These are phyloP conservation scores for Cryptococcus hybrid DNA, from an alignment of 1,284 basidiomycete genomes.

Conservation along the genomic window DNA sequence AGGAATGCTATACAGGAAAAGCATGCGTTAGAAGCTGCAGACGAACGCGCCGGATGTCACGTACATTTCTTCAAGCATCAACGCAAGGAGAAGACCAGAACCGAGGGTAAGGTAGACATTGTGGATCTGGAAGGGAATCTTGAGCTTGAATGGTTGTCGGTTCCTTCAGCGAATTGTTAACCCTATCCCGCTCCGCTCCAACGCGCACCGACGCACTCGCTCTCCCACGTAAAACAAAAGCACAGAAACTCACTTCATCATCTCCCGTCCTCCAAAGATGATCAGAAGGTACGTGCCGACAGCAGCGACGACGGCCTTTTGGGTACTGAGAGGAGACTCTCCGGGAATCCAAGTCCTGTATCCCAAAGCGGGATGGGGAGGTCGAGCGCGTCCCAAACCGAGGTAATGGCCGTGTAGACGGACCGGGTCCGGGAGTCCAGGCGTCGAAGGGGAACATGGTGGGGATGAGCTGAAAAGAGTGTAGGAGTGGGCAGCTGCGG, in stretches of 20 bases:
- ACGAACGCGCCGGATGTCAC: slow-evolving; percentile 12
- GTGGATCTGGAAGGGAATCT: slow-evolving; percentile 85
- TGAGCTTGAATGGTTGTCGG: slow-evolving; percentile 72
- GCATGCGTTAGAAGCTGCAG: background rate
- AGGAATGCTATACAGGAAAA: slow-evolving; percentile 55
- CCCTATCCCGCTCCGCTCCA: background rate
- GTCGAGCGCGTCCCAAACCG: slow-evolving; percentile 26
- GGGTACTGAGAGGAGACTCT: slow-evolving; percentile 73
- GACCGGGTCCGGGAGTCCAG: slow-evolving; percentile 37
- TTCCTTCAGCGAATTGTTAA: slow-evolving; percentile 43
- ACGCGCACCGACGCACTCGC: no score
- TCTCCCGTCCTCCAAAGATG: slow-evolving; percentile 80
- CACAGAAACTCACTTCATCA: slow-evolving; percentile 65
- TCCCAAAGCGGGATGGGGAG: slow-evolving; percentile 31
- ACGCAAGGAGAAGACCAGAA: slow-evolving; percentile 72
- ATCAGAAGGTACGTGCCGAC: slow-evolving; percentile 79
- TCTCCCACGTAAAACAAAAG: background rate
- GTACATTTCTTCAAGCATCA: slow-evolving; percentile 86
- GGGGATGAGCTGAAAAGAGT: background rate
- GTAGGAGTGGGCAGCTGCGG: background rate
- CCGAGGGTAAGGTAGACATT: slow-evolving; percentile 84
- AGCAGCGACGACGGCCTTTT: slow-evolving; percentile 65
- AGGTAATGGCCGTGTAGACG: slow-evolving; percentile 35
- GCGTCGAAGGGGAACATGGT: slow-evolving; percentile 23
- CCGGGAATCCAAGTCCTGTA: slow-evolving; percentile 44